Evolutionary conservation across 2,329 filamentous ascomycete genomes (phyloP).

Genomic region (Cercospora nicotianae): DNA sequence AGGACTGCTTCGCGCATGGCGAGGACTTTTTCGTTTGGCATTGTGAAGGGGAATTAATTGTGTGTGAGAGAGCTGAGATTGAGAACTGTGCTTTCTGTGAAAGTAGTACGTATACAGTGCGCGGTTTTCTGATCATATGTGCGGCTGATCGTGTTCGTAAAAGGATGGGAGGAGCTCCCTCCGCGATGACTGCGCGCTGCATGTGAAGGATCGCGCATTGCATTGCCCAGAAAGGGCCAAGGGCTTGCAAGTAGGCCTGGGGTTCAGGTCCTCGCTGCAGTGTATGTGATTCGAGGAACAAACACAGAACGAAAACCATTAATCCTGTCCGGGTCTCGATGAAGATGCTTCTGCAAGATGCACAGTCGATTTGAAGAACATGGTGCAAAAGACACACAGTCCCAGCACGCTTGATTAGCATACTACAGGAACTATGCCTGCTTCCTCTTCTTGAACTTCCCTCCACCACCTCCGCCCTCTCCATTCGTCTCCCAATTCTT

Average conservation of each 20-base stretch:
- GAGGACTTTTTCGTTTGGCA: background rate
- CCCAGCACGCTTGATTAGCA: background rate
- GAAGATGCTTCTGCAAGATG: too few species aligned
- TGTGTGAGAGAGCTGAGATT: background rate
- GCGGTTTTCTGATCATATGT: background rate
- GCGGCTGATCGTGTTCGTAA: background rate
- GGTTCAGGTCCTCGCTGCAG: background rate
- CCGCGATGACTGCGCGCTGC: background rate
- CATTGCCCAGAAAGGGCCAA: background rate
- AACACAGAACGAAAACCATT: background rate
- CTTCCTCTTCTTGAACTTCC: constrained; percentile 34
- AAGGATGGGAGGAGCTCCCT: background rate
- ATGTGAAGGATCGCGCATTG: background rate
- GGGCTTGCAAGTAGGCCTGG: background rate
- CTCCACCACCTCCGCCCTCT: constrained; percentile 40
- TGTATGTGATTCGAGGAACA: background rate
- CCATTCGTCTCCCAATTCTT: constrained; percentile 57
- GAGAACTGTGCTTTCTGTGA: background rate
- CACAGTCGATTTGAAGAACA: background rate
- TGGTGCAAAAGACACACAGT: background rate
- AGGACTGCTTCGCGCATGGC: background rate
- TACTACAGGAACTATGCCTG: constrained; percentile 18
- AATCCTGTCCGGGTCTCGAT: background rate
- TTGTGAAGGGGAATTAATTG: background rate
- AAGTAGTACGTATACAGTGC: background rate